These are phyloP conservation scores for Salix suchowensis DNA, from an alignment of 345 rosid species.

Conservation along the genomic window DNA sequence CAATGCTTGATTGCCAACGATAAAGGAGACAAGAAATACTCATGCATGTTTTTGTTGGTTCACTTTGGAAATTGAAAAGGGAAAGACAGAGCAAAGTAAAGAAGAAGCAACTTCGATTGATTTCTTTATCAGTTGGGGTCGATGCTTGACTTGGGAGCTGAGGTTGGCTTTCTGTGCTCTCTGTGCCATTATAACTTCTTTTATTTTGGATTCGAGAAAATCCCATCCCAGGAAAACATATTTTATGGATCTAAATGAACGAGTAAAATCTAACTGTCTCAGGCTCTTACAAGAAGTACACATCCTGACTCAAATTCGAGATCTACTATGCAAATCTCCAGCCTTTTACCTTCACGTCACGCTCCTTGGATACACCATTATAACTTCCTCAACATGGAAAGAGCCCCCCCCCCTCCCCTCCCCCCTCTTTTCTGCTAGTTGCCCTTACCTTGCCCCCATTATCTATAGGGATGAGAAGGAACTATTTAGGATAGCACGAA, in stretches of 20 bases:
- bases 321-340: too few species aligned
- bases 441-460: neutral
- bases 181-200: neutral
- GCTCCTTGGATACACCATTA: fast-evolving
- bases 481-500: neutral
- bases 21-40: conserved; percentile 28
- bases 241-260: too few species aligned
- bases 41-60: conserved; percentile 20
- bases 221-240: too few species aligned
- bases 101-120: conserved; percentile 38
- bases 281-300: fast-evolving
- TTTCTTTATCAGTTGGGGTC: conserved; percentile 19
- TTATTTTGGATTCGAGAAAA: too few species aligned
- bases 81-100: conserved; percentile 30
- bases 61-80: neutral
- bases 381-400: neutral
- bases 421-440: neutral
- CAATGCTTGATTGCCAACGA: conserved; percentile 18
- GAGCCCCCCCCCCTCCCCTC: too few species aligned
- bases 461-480: neutral
- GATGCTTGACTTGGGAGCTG: conserved; percentile 36
- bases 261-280: fast-evolving
- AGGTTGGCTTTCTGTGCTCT: neutral
- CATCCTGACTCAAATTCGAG: too few species aligned
- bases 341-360: too few species aligned